Percentiles rank a stretch among this genome's conserved stretches.
phyloP scores from a whole-genome alignment of 257 asterid species.

The Nicotiana sylvestris region DNA sequence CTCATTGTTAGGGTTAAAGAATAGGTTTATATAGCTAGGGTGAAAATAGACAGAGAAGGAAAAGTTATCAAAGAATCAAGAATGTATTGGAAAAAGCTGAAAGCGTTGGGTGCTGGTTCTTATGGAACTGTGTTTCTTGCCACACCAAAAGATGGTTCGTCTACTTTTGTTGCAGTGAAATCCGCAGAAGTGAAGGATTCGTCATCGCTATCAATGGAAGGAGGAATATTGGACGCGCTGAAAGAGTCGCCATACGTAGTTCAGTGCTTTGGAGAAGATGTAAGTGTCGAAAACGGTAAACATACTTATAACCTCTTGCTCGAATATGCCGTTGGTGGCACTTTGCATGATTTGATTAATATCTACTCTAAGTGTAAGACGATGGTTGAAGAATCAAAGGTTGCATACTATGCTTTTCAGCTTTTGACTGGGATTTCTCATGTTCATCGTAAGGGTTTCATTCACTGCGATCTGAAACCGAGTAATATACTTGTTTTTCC shows the following conservation, averaged over 20 bases:
- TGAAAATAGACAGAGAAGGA: no score
- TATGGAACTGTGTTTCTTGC: background rate
- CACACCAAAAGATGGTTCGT: background rate
- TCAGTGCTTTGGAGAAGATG: background rate
- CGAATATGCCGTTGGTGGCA: background rate
- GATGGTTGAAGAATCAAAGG: background rate
- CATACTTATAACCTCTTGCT: background rate
- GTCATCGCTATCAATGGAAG: background rate
- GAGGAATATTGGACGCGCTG: background rate
- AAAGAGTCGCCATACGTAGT: background rate
- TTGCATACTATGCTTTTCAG: background rate
- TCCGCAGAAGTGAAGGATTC: background rate
- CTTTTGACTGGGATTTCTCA: conserved; percentile 4
- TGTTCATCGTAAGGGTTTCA: conserved; percentile 5
- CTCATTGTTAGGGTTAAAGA: no score
- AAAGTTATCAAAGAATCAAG: background rate
- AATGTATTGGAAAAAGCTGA: background rate
- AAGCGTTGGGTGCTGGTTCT: background rate
- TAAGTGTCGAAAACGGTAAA: background rate
- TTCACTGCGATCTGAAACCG: conserved; percentile 15
- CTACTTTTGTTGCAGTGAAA: background rate
- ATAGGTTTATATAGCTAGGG: no score
- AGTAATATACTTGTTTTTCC: conserved; percentile 5
- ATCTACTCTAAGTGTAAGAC: no score
- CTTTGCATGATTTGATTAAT: background rate